Evolutionary conservation across 768 basidiomycete species (phyloP), one percentile per base, ranked within the genome.

Genomic region (Amanita pseudoporphyria): DNA sequence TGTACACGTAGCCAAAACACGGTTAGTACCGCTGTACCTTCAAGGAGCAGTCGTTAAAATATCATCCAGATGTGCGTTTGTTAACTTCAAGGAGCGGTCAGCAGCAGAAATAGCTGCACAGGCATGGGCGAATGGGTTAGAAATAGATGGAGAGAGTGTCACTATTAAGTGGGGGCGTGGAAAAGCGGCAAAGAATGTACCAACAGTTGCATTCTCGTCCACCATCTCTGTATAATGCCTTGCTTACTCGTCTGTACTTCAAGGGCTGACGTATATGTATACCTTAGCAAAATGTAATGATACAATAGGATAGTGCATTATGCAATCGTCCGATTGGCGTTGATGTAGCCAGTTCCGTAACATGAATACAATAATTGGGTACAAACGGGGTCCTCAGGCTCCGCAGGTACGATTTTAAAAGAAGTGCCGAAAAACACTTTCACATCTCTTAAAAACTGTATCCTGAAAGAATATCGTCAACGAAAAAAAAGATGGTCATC

Each of bases 101-200:
- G 72, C 78, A n/a, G 94, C 96, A 13, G 96, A 99, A 66, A 70
- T 72, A 13, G 92, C 89, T 0, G 94, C 94, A 0, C 79, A 87
- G 54, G 83, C 86, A 9, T 91, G 94, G 81, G 80, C 90, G n/a
- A 82, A 83, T 54, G 93, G 94, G 1, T 70, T 98, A 9, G 94
- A 95, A 56, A 71, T 97, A 21, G 84, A 90, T 24, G 85, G 81
- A 1, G 81, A 84, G 60, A 72, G 70, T 30, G 76, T 86, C 9
- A 70, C 75, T 39, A 77, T 95, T 22, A 88, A 84, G 56, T 99
- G 95, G 95, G 95, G 95, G 3, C 75, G 93, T 52, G 83, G 89
- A 59, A 78, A 70, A 68, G 66, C 62, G 53, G 57, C 56, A 19
- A 77, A 76, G 45, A 46, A 42, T n/a, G 36, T 16, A n/a, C 3